Conservation (phyloP, 2,329 filamentous ascomycete genomes). For the Apiospora arundinis region DNA sequence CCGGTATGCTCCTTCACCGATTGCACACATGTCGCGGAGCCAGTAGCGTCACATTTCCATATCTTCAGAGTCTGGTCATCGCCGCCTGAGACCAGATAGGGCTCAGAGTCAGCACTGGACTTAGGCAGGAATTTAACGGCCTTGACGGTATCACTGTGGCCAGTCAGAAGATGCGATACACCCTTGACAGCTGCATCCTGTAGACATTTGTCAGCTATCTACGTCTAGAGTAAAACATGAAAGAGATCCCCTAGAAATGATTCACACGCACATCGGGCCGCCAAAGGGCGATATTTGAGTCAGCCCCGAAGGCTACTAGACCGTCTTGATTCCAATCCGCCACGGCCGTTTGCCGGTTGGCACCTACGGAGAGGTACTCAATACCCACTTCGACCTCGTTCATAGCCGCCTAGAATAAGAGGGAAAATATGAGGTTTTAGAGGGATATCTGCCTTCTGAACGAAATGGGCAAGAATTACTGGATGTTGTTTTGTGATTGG, state of each 20-base stretch:
- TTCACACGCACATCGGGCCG: conserved; percentile 69
- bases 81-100: conserved; percentile 77
- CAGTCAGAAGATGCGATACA: conserved; percentile 70
- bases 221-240: background rate
- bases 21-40: conserved; percentile 47
- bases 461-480: background rate
- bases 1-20: conserved; percentile 72
- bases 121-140: conserved; percentile 77
- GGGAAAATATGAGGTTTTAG: background rate
- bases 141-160: conserved; percentile 82
- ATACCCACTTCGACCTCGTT: conserved; percentile 40
- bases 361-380: conserved; percentile 75
- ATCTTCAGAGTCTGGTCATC: conserved; percentile 79
- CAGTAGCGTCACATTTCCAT: conserved; percentile 59
- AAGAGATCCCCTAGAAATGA: background rate
- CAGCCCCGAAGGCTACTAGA: conserved; percentile 85
- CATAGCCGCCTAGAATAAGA: conserved; percentile 28
- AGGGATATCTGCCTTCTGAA: background rate
- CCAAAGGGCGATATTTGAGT: conserved; percentile 91
- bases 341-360: conserved; percentile 86
- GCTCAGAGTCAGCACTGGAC: conserved; percentile 51
- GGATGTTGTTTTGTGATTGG: conserved; percentile 15
- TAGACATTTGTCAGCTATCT: conserved; percentile 17
- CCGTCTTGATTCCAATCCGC: conserved; percentile 85
- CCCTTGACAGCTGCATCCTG: conserved; percentile 56